Conservation (phyloP, 495 filamentous ascomycete genomes). For the Penicillium dipodomyicola region DNA sequence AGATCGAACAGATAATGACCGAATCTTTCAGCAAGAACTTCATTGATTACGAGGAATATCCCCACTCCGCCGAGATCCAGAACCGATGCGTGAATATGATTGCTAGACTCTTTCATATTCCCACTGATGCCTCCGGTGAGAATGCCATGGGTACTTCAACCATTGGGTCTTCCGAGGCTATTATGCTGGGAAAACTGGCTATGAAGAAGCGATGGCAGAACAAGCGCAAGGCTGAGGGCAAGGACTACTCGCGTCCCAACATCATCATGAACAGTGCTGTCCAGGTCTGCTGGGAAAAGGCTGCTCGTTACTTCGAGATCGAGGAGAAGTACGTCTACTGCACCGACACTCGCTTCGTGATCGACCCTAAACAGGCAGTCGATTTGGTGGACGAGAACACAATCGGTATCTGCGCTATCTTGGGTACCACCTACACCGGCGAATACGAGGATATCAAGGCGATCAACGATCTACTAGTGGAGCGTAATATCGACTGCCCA, state of each 20-base stretch:
- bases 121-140: constrained; percentile 44
- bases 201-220: constrained; percentile 97
- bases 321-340: constrained; percentile 89
- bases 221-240: constrained; percentile 71
- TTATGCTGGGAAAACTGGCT: constrained; percentile 83
- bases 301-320: constrained; percentile 89
- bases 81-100: constrained; percentile 94
- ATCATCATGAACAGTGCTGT: constrained; percentile 91
- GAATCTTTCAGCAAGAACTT: constrained; percentile 90
- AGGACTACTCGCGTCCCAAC: constrained; percentile 73
- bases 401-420: constrained; percentile 85
- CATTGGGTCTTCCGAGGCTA: constrained; percentile 83
- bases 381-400: constrained; percentile 91
- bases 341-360: constrained; percentile 74
- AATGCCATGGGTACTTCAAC: constrained; percentile 80
- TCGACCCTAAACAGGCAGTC: constrained; percentile 81
- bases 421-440: constrained; percentile 93
- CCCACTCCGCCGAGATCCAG: constrained; percentile 84
- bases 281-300: constrained; percentile 96
- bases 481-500: constrained; percentile 68
- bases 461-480: constrained; percentile 76
- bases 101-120: constrained; percentile 79
- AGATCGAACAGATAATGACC: constrained; percentile 87
- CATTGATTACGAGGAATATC: constrained; percentile 91
- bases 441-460: constrained; percentile 91